Base-by-base conservation (phyloP, 768 basidiomycete genomes). In the Lepiota venenata region DNA sequence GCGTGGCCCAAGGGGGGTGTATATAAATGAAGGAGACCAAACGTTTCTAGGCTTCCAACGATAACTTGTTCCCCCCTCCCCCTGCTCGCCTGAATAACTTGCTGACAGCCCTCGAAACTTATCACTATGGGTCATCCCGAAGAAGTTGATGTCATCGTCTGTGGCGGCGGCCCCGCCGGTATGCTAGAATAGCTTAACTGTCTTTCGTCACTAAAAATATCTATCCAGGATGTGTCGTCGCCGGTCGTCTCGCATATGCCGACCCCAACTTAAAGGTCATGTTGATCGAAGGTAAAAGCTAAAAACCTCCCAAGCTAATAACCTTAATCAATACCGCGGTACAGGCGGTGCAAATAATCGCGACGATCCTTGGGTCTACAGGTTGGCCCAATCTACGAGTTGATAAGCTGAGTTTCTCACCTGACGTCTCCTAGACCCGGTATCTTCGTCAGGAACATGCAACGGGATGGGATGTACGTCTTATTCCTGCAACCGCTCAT, bases 351-450 rank as follows among this genome's bases (percentile, higher is more conserved):
- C 82, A 16, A 86, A 86, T 73, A 87, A 87, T 69, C 74, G 82
- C 12, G 84, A 86, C 60, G 85, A 87, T 57, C 85, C 85, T 41
- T 87, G 84, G 85, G 86, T 88, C 47, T 87, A 87, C 65, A 72
- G 82, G 77, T 77, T 60, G 35, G 53, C 47, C 22, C 38, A n/a
- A 10, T 20, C 21, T 27, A 10, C 32, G 22, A 10, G 52, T 38
- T 4, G 1, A 2, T 7, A 36, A 4, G 21, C 14, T 44, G 7
- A 2, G 16, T 8, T 21, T 2, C 6, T 12, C 1, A 44, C 37
- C 11, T 37, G 12, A 47, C 42, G 47, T 42, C 41, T 12, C n/a
- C 45, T 14, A 81, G 83, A 38, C 84, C 84, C 42, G 85, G 85
- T 61, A 85, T 87, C 61, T 85, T 76, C 56, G 83, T 84, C 50